Percentiles rank a stretch among this genome's conserved stretches.
These are phyloP conservation scores for Linderniella brevidens DNA, from an alignment of 257 asterid species.

Conservation along the genomic window DNA sequence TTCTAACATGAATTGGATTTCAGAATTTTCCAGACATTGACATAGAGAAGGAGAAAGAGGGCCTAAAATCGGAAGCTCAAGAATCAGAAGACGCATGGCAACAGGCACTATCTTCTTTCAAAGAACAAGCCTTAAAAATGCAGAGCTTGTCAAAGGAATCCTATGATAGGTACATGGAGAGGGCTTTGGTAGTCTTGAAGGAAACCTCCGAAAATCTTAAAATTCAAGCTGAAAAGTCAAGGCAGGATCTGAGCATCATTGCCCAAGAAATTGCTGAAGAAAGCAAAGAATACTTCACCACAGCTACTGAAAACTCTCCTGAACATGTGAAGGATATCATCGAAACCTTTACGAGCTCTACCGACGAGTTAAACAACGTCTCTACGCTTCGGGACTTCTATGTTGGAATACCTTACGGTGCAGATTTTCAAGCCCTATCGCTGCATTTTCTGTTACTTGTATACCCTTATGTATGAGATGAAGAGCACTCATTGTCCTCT, in stretches of 20 bases:
- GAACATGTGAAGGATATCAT: slow-evolving; percentile 73
- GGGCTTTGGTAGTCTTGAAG: slow-evolving; percentile 43
- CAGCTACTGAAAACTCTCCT: slow-evolving; percentile 68
- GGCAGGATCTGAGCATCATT: slow-evolving; percentile 37
- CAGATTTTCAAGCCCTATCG: slow-evolving; percentile 7
- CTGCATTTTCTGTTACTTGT: neutral
- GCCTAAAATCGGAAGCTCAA: slow-evolving; percentile 25
- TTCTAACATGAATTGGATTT: slow-evolving; percentile 5
- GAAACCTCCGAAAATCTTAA: slow-evolving; percentile 63
- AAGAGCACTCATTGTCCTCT: neutral
- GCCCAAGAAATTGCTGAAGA: slow-evolving; percentile 67
- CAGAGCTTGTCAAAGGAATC: slow-evolving; percentile 65
- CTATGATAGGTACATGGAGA: slow-evolving; percentile 47
- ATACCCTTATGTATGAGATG: too few relatives aligned
- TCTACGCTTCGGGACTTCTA: slow-evolving; percentile 67
- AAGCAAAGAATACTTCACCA: slow-evolving; percentile 44
- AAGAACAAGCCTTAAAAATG: slow-evolving; percentile 65
- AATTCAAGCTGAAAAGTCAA: slow-evolving; percentile 72
- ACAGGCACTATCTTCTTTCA: slow-evolving; percentile 52
- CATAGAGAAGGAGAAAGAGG: slow-evolving; percentile 33
- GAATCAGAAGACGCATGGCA: slow-evolving; percentile 67
- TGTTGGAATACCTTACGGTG: slow-evolving; percentile 91
- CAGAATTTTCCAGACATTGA: slow-evolving; percentile 53
- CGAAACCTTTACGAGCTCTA: slow-evolving; percentile 53
- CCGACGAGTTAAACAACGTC: slow-evolving; percentile 40